These are phyloP conservation scores for Pascua sp. DNA, from an alignment of 1,284 basidiomycete species.

Conservation along the genomic window DNA sequence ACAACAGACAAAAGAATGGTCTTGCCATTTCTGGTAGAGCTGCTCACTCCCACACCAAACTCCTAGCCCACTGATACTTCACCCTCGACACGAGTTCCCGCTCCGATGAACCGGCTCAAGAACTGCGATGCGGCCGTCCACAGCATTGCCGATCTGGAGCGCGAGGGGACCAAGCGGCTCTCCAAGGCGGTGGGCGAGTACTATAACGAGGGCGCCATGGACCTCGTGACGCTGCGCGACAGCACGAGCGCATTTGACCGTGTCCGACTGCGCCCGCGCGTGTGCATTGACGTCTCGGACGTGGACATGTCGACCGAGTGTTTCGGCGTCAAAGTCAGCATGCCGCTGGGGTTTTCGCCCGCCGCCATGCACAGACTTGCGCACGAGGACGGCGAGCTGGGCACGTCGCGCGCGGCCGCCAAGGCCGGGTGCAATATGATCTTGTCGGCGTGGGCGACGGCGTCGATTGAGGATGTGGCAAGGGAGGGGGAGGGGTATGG, in stretches of 20 bases:
- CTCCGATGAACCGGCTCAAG: conserved; percentile 8
- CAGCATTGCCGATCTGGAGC: conserved; percentile 23
- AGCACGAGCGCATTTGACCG: conserved; percentile 30
- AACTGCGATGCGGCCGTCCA: conserved; percentile 6
- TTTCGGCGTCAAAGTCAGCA: conserved; percentile 17
- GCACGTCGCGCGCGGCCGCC: conserved; percentile 28
- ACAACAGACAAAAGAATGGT: too few species aligned
- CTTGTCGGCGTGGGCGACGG: conserved; percentile 29
- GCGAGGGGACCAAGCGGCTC: conserved; percentile 13
- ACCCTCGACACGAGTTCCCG: neutral
- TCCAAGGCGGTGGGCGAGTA: conserved; percentile 18
- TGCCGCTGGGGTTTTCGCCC: conserved; percentile 36
- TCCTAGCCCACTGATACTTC: neutral
- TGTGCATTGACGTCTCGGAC: conserved; percentile 26
- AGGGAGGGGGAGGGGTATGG: conserved; percentile 12
- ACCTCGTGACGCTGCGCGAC: conserved; percentile 26
- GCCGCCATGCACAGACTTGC: conserved; percentile 36
- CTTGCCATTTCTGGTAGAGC: too few species aligned
- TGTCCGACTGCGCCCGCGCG: conserved; percentile 31
- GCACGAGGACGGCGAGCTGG: conserved; percentile 31
- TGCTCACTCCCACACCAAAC: too few species aligned
- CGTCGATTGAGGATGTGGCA: conserved; percentile 29
- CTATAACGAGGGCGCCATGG: conserved; percentile 29
- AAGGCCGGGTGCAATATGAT: conserved; percentile 26
- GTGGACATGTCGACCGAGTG: conserved; percentile 24